These are phyloP conservation scores for Penstemon newberryi DNA, from an alignment of 257 asterid species.

Conservation along the genomic window DNA sequence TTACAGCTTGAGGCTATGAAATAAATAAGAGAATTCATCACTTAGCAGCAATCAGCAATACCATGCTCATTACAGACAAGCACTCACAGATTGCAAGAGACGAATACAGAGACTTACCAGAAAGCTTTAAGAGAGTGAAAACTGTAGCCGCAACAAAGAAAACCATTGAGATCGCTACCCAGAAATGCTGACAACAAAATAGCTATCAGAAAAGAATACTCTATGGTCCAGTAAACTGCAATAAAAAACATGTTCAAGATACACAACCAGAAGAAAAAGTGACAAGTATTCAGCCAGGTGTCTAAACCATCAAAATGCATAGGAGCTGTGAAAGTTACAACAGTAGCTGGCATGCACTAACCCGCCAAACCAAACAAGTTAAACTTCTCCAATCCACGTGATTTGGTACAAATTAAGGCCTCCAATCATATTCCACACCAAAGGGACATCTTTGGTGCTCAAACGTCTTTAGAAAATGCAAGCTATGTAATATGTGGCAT, in stretches of 20 bases:
- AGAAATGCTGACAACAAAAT: constrained; percentile 73
- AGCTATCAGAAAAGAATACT: constrained; percentile 27
- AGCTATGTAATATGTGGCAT: background rate
- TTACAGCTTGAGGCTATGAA: no score
- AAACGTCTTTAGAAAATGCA: background rate
- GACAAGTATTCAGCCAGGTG: constrained; percentile 20
- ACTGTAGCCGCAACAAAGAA: constrained; percentile 95
- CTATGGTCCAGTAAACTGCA: constrained; percentile 12
- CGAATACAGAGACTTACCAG: constrained; percentile 52
- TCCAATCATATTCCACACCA: background rate
- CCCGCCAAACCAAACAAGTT: background rate
- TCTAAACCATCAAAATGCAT: constrained; percentile 11
- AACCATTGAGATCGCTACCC: constrained; percentile 99
- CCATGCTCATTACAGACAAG: background rate
- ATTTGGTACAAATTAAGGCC: background rate
- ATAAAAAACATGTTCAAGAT: constrained; percentile 22
- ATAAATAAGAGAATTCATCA: no score
- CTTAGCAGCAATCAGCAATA: no score
- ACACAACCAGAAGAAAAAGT: constrained; percentile 1
- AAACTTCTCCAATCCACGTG: background rate
- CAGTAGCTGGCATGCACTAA: constrained; percentile 7
- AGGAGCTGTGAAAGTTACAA: constrained; percentile 16
- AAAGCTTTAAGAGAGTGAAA: constrained; percentile 91
- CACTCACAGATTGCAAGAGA: constrained; percentile 16
- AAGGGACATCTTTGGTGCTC: background rate